Evolutionary conservation across 75 land plant species (phyloP).

Genomic region (Sequoiadendron giganteum): DNA sequence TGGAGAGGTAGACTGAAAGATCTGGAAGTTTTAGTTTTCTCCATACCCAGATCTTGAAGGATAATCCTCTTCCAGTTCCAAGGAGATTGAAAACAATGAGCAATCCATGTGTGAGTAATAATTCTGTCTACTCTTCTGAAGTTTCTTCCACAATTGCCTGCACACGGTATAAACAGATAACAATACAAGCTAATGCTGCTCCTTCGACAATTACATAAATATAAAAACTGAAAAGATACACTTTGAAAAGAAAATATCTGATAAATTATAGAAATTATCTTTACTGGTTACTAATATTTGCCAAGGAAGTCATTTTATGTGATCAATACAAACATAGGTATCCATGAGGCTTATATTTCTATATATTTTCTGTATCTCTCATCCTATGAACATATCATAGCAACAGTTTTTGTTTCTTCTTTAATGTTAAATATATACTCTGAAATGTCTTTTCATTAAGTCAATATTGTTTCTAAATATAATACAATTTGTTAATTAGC

Average conservation of each 20-base stretch:
- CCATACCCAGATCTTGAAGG: constrained; percentile 41
- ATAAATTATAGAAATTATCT: neutral
- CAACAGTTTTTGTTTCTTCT: no score
- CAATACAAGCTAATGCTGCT: neutral
- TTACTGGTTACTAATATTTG: neutral
- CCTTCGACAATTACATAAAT: neutral
- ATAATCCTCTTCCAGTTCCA: constrained; percentile 10
- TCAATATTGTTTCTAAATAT: neutral
- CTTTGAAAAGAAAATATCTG: neutral
- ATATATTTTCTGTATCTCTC: neutral
- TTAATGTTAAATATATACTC: no score
- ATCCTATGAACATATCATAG: neutral
- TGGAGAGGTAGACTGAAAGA: constrained; percentile 14
- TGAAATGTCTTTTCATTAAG: no score
- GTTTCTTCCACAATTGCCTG: constrained; percentile 45
- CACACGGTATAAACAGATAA: neutral
- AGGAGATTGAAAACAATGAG: constrained; percentile 46
- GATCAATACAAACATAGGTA: neutral
- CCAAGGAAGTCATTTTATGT: neutral
- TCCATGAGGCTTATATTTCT: neutral
- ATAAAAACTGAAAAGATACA: neutral
- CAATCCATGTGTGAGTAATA: constrained; percentile 36
- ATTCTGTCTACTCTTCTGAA: constrained; percentile 25
- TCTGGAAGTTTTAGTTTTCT: constrained; percentile 26
- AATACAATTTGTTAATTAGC: neutral